Percentiles rank a stretch among this genome's conserved stretches.
These are phyloP conservation scores for Fraxinus velutina DNA, from an alignment of 305 asterid genomes.

Conservation along the genomic window DNA sequence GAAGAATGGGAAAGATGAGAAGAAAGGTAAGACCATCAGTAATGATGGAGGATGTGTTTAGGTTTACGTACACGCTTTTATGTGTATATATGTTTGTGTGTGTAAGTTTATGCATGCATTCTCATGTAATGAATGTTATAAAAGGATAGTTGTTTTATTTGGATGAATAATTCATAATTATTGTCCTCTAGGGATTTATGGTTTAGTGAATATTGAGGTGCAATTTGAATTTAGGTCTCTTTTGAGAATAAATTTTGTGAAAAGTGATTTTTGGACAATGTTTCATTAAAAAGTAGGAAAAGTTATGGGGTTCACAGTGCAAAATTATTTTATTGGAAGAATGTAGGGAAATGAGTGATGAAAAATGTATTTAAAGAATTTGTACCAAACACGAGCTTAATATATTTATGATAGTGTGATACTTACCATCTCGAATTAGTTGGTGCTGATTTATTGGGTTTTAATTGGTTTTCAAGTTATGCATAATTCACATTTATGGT, in stretches of 20 bases:
- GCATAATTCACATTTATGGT: conserved; percentile 16
- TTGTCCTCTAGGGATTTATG: neutral
- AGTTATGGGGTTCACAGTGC: neutral
- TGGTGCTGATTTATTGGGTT: neutral
- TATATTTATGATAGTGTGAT: neutral
- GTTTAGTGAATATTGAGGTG: conserved; percentile 18
- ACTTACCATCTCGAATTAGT: neutral
- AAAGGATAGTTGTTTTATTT: neutral
- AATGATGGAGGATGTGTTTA: neutral
- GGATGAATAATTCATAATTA: conserved; percentile 10
- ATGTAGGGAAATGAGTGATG: neutral
- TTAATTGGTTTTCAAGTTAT: neutral
- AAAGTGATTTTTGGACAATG: neutral
- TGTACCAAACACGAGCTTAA: neutral
- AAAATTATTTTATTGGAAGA: neutral
- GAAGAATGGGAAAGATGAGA: conserved; percentile 35
- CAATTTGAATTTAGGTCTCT: neutral
- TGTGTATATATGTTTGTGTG: conserved; percentile 10
- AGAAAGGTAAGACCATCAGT: conserved; percentile 38
- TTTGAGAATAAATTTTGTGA: neutral
- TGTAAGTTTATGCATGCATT: neutral
- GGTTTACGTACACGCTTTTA: conserved; percentile 5
- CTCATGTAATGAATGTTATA: neutral
- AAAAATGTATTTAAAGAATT: neutral
- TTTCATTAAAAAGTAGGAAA: neutral